These are phyloP conservation scores for Carex sylvatica DNA, from an alignment of 202 grass and related monocot genomes.

Conservation along the genomic window DNA sequence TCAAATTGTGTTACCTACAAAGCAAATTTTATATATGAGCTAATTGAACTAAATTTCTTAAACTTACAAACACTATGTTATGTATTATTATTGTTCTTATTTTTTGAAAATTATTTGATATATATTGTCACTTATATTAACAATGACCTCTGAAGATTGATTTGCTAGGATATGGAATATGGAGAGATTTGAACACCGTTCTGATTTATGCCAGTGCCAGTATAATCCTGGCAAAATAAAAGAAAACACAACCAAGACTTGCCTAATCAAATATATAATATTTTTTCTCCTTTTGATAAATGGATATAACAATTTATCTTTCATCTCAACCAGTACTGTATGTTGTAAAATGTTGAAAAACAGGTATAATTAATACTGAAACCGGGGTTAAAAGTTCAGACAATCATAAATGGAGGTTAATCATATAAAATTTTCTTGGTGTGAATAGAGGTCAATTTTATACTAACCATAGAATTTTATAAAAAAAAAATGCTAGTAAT, in stretches of 20 bases:
- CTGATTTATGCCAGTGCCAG: not conserved
- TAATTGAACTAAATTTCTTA: not conserved
- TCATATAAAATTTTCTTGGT: no score
- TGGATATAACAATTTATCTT: not conserved
- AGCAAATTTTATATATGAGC: not conserved
- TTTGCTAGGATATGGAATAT: not conserved
- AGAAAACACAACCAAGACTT: not conserved
- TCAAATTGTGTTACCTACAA: slow-evolving; percentile 66
- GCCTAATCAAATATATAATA: not conserved
- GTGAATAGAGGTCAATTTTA: no score
- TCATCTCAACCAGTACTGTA: not conserved
- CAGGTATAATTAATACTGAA: not conserved
- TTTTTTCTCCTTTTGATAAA: no score
- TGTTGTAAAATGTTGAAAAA: not conserved
- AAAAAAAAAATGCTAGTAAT: no score
- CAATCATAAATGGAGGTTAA: no score
- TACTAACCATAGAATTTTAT: no score
- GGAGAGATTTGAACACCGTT: not conserved
- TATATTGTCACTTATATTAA: not conserved
- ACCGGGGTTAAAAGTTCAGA: no score
- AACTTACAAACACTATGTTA: not conserved
- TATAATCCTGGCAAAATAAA: not conserved
- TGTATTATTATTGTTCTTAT: not conserved
- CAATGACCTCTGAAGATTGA: not conserved
- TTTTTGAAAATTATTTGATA: not conserved